phyloP scores from a whole-genome alignment of 2,329 filamentous ascomycete genomes.

The Aspergillus pseudoglaucus region DNA sequence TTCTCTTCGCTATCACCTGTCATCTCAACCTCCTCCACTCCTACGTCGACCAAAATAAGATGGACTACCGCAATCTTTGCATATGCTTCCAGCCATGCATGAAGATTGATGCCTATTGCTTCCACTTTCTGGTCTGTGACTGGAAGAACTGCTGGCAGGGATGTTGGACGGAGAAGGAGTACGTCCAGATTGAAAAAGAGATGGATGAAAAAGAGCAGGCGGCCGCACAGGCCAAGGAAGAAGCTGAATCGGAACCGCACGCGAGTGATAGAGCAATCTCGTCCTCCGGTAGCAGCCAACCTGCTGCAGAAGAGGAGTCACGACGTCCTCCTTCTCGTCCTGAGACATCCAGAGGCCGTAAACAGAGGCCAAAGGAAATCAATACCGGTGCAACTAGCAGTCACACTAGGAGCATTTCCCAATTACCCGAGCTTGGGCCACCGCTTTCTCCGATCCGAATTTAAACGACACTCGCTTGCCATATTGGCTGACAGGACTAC shows the following conservation, averaged over 20 bases:
- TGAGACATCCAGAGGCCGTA: slow-evolving; percentile 23
- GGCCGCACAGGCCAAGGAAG: slow-evolving; percentile 18
- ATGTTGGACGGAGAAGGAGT: slow-evolving; percentile 81
- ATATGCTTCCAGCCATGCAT: slow-evolving; percentile 97
- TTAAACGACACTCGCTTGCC: slow-evolving; percentile 10
- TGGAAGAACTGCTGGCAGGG: slow-evolving; percentile 98
- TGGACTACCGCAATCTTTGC: slow-evolving; percentile 92
- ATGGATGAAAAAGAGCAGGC: slow-evolving; percentile 28
- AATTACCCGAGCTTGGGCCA: slow-evolving; percentile 43
- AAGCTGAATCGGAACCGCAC: slow-evolving; percentile 10
- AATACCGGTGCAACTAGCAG: slow-evolving; percentile 13
- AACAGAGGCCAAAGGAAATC: slow-evolving; percentile 28
- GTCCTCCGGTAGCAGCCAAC: slow-evolving; percentile 59
- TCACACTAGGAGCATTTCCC: slow-evolving; percentile 34
- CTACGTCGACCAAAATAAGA: slow-evolving; percentile 93
- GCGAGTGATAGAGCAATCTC: slow-evolving; percentile 53
- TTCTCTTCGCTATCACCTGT: slow-evolving; percentile 94
- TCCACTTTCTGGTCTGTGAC: slow-evolving; percentile 89
- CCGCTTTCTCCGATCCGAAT: slow-evolving; percentile 45
- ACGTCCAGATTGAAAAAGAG: slow-evolving; percentile 53
- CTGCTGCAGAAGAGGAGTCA: slow-evolving; percentile 33
- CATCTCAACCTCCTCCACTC: slow-evolving; percentile 86
- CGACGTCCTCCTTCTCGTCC: slow-evolving; percentile 16
- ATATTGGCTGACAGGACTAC: too few species aligned
- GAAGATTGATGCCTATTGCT: slow-evolving; percentile 91